Evolutionary conservation across 2,329 filamentous ascomycete genomes (phyloP).

Genomic region (Diaporthe velutina): DNA sequence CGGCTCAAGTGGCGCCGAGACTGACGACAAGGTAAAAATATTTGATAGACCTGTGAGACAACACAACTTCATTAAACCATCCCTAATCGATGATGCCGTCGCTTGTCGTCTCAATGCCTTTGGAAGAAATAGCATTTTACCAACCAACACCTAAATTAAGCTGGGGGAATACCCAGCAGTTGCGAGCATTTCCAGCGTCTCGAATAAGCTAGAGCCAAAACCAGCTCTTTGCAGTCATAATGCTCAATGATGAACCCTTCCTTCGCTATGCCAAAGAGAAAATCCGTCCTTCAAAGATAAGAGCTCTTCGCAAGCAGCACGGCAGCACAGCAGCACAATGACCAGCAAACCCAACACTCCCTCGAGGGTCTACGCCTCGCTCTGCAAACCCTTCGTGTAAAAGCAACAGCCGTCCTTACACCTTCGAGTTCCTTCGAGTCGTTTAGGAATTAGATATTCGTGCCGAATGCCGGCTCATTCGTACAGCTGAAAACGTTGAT

Average conservation of each 20-base stretch:
- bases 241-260: conserved; percentile 22
- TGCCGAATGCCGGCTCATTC: conserved; percentile 51
- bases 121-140: conserved; percentile 17
- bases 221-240: conserved; percentile 18
- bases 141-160: conserved; percentile 24
- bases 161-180: background rate
- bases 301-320: conserved; percentile 10
- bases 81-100: conserved; percentile 15
- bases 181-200: conserved; percentile 3
- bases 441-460: conserved; percentile 22
- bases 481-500: conserved; percentile 89
- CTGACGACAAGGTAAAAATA: background rate
- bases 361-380: background rate
- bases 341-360: background rate
- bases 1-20: background rate
- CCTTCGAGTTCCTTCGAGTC: conserved; percentile 5
- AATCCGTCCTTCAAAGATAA: background rate
- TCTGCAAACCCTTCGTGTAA: conserved; percentile 25
- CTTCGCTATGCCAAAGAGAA: conserved; percentile 31
- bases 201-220: conserved; percentile 18
- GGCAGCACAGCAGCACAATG: background rate
- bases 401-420: background rate
- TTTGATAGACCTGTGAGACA: background rate
- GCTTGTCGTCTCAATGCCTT: conserved; percentile 21
- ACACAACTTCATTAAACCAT: conserved; percentile 5